Percentiles rank a stretch among this genome's conserved stretches.
phyloP scores from a whole-genome alignment of 768 basidiomycete species.

The Rhizopogon vinicolor region DNA sequence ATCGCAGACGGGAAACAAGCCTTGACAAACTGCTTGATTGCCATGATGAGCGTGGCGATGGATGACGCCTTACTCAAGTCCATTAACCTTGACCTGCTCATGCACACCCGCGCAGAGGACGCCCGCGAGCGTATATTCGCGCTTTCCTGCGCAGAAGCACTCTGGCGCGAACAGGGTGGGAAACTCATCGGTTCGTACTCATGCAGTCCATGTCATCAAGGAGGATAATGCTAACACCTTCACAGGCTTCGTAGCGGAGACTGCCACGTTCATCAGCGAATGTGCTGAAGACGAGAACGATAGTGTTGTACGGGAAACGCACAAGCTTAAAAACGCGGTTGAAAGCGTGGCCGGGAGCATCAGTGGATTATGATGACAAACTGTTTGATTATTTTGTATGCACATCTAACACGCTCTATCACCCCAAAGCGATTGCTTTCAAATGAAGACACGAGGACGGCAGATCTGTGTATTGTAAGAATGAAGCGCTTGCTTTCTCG shows the following conservation, averaged over 20 bases:
- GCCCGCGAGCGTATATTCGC: slow-evolving; percentile 64
- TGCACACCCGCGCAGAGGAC: slow-evolving; percentile 88
- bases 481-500: no score
- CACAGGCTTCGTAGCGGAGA: slow-evolving; percentile 73
- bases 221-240: not conserved
- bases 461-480: no score
- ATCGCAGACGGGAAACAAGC: slow-evolving; percentile 32
- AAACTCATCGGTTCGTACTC: slow-evolving; percentile 61
- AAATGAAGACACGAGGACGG: no score
- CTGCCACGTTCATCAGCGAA: slow-evolving; percentile 83
- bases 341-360: slow-evolving; percentile 67
- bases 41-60: slow-evolving; percentile 42
- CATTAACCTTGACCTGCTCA: slow-evolving; percentile 78
- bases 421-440: no score
- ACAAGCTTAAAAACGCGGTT: slow-evolving; percentile 63
- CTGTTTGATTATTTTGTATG: no score
- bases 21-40: slow-evolving; percentile 48
- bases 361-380: slow-evolving; percentile 21
- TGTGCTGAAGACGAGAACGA: slow-evolving; percentile 88
- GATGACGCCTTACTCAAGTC: slow-evolving; percentile 64
- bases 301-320: slow-evolving; percentile 66
- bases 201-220: no score
- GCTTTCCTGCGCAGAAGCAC: slow-evolving; percentile 55
- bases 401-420: no score
- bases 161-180: slow-evolving; percentile 76